A percentile compares a stretch with the other conserved stretches of the same genome.
Evolutionary conservation across 345 rosid species (phyloP).

Genomic region (Lumnitzera racemosa): DNA sequence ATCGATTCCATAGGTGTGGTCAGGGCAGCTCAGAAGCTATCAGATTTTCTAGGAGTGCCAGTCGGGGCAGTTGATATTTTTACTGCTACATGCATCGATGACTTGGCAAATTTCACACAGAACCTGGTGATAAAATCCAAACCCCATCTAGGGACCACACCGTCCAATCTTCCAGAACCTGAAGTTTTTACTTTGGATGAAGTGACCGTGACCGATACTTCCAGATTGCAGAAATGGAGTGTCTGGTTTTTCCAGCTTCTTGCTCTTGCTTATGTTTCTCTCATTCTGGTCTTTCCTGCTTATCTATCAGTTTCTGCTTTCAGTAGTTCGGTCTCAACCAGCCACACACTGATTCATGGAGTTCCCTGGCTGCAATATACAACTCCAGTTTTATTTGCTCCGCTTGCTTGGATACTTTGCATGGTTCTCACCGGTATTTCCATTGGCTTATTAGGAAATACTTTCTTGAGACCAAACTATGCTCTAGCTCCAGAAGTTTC

Average conservation of each 20-base stretch:
- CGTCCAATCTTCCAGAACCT: conserved; percentile 22
- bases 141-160: conserved; percentile 22
- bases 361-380: conserved; percentile 22
- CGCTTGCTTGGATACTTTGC: conserved; percentile 66
- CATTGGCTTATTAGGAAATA: conserved; percentile 43
- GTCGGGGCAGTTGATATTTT: conserved; percentile 68
- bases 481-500: conserved; percentile 36
- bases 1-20: conserved; percentile 67
- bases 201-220: conserved; percentile 20
- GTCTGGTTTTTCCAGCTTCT: conserved; percentile 41
- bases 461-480: conserved; percentile 51
- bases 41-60: conserved; percentile 54
- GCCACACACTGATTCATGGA: conserved; percentile 5
- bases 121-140: conserved; percentile 39
- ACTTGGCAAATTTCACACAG: conserved; percentile 56
- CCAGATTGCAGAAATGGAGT: conserved; percentile 23
- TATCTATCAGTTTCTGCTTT: conserved; percentile 44
- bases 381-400: conserved; percentile 33
- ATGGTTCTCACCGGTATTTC: conserved; percentile 28
- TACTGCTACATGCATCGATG: conserved; percentile 55
- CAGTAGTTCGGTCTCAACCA: conserved; percentile 18
- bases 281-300: conserved; percentile 41
- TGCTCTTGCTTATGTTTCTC: conserved; percentile 33
- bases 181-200: conserved; percentile 23
- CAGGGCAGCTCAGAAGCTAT: conserved; percentile 64